phyloP scores from a whole-genome alignment of 1,284 basidiomycete genomes.

The Ustilago sp. region DNA sequence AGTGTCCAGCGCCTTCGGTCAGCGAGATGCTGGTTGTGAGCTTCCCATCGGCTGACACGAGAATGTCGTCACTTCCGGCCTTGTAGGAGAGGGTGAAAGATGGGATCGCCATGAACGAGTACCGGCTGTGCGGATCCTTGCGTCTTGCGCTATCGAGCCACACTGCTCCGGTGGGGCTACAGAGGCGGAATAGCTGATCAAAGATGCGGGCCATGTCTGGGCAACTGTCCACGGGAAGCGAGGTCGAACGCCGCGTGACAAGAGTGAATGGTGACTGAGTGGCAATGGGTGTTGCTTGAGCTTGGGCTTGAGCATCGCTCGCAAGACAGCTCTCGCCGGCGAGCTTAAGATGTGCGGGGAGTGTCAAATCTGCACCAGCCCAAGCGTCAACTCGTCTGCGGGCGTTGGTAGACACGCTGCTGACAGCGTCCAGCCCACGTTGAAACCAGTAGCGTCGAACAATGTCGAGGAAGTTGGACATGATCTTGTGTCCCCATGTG shows the following conservation, averaged over 20 bases:
- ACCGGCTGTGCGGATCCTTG: constrained; percentile 48
- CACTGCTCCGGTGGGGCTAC: constrained; percentile 69
- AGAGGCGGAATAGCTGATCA: constrained; percentile 66
- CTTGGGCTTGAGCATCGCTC: neutral
- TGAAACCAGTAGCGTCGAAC: constrained; percentile 51
- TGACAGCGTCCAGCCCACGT: neutral
- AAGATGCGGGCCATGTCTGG: constrained; percentile 69
- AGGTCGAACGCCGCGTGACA: constrained; percentile 10
- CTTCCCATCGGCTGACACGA: constrained; percentile 21
- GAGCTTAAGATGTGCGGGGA: constrained; percentile 25
- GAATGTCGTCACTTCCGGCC: constrained; percentile 12
- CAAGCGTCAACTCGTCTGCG: constrained; percentile 17
- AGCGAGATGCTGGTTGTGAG: neutral
- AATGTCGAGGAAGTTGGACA: constrained; percentile 60
- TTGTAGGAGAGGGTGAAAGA: constrained; percentile 62
- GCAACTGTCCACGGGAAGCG: constrained; percentile 36
- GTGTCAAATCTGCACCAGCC: constrained; percentile 9
- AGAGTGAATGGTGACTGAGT: constrained; percentile 4
- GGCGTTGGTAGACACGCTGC: constrained; percentile 12
- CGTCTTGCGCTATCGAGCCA: constrained; percentile 72
- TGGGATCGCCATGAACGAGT: constrained; percentile 64
- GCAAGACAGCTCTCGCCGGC: constrained; percentile 42
- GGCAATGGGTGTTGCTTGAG: neutral
- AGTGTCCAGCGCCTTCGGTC: neutral
- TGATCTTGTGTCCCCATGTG: constrained; percentile 44